Base-by-base conservation (phyloP, 257 asterid species). In the Cruciata laevipes region DNA sequence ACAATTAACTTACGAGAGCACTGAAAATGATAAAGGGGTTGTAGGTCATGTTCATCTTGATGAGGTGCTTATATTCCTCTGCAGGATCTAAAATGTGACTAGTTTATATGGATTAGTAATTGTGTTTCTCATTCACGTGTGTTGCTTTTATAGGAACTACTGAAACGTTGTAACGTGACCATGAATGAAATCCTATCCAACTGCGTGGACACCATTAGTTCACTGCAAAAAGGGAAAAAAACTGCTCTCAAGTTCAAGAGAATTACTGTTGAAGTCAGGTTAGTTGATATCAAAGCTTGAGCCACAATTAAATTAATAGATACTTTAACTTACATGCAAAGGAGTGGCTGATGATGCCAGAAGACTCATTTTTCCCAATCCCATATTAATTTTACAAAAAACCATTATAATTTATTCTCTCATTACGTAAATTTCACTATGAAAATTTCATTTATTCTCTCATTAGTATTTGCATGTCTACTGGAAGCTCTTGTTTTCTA, bases 21-120 rank as follows among this genome's bases (percentile, higher is more conserved):
- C 64, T 77, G 89, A 78, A 70, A 66, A 63, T 61, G 84, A 69
- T 72, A 63, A 82, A 2, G 90, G 88, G 66, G 95, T 90, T 80
- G 91, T 90, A 63, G 99, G 97, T 37, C 99, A 94, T 73, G 76
- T 94, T 73, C 97, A 83, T 80, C 86, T 94, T 80, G 74, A 85
- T 84, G 85, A 88, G 99, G 99, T 69, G 68, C 31, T 51, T 38
- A 42, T 30, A 14, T 70, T 73, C 69, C 76, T 64, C 65, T 75
- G 18, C 55, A 47, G 69, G 33, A 69, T 31, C 70, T 68, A 47
- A 18, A 25, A 13, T 9, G 61, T 65, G 18, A 18, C 47, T 30
- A 20, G 37, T 52, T 66, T 17, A 47, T 11, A 30, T 63, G 61
- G 63, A 53, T 25, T 51, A 47, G 24, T 66, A 55, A 27, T 68